Conservation (phyloP, 331 rosid genomes). For the Malus hybrid region DNA sequence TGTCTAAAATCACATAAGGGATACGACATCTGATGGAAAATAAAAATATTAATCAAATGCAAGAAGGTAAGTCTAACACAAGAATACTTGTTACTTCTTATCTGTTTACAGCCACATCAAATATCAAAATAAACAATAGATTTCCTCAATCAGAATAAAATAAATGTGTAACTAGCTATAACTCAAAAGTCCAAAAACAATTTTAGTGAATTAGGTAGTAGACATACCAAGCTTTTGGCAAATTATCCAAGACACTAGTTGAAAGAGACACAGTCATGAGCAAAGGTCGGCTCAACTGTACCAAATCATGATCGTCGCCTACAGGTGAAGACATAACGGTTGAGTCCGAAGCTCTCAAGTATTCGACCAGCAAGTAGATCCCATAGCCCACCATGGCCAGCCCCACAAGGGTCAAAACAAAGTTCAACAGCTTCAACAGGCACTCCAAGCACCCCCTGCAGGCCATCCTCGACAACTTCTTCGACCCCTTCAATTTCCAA, state of each 20-base stretch:
- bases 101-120: not conserved
- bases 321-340: constrained; percentile 11
- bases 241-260: constrained; percentile 35
- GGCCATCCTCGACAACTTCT: constrained; percentile 50
- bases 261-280: constrained; percentile 58
- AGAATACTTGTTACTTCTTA: not conserved
- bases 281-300: constrained; percentile 82
- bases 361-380: constrained; percentile 71
- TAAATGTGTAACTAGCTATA: not conserved
- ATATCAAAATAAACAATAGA: not conserved
- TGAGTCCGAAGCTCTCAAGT: constrained; percentile 28
- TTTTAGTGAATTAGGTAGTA: constrained; percentile 3
- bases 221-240: constrained; percentile 81
- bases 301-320: constrained; percentile 35
- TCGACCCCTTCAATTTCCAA: constrained; percentile 25
- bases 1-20: not conserved
- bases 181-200: not conserved
- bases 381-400: constrained; percentile 89
- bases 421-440: constrained; percentile 79
- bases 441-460: constrained; percentile 92
- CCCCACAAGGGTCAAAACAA: constrained; percentile 66
- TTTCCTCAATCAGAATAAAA: not conserved
- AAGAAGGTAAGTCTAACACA: not conserved
- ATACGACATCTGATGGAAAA: not conserved
- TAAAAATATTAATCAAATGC: not conserved